A percentile compares a stretch with the other conserved stretches of the same genome.
These are phyloP conservation scores for Tephrocybe sp. DNA, from an alignment of 768 basidiomycete genomes.

Conservation along the genomic window DNA sequence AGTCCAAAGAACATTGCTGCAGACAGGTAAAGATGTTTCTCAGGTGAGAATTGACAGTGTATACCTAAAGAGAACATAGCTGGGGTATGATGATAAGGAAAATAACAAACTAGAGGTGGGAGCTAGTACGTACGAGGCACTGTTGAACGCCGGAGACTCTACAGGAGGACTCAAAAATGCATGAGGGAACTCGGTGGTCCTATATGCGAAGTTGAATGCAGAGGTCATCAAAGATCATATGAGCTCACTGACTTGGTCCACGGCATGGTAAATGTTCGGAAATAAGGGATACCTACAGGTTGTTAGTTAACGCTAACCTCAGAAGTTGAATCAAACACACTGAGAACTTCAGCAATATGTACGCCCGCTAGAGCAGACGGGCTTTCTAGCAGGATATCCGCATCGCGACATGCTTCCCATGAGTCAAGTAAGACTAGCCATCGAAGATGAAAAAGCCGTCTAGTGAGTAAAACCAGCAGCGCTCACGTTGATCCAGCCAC, in stretches of 20 bases:
- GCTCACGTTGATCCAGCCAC: constrained; percentile 64
- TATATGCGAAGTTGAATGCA: constrained; percentile 16
- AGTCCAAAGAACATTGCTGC: constrained; percentile 59
- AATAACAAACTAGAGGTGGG: neutral
- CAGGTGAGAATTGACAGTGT: constrained; percentile 8
- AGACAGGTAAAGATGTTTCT: neutral
- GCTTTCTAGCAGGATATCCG: constrained; percentile 64
- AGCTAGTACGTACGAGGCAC: constrained; percentile 41
- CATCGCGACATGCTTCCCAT: constrained; percentile 62
- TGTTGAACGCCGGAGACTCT: constrained; percentile 60
- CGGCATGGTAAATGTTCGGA: constrained; percentile 63
- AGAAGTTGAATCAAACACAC: constrained; percentile 27
- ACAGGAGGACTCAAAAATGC: constrained; percentile 64
- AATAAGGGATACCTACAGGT: constrained; percentile 50
- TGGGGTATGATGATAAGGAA: constrained; percentile 14
- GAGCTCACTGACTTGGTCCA: constrained; percentile 45
- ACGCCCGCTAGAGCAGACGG: constrained; percentile 71
- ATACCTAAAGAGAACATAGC: constrained; percentile 60
- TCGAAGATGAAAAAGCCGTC: neutral
- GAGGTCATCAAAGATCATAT: neutral
- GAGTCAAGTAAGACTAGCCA: constrained; percentile 52
- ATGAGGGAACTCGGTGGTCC: constrained; percentile 61
- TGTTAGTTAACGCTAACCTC: neutral
- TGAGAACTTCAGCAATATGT: constrained; percentile 67
- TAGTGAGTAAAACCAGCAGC: too few species aligned